phyloP scores from a whole-genome alignment of 441 rosid species.

The Capsella rubella region DNA sequence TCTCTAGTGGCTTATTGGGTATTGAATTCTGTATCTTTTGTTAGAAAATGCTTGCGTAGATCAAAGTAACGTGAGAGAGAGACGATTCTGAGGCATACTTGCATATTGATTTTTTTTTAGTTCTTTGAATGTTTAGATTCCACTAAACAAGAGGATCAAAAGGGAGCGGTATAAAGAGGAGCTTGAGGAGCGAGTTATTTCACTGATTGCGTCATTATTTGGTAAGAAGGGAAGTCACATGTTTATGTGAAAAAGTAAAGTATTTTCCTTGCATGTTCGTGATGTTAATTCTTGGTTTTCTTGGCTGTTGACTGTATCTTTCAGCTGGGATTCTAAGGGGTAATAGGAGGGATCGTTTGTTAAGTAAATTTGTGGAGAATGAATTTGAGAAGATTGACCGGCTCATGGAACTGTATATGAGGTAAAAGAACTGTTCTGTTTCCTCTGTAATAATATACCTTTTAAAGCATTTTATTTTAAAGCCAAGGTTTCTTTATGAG shows the following conservation, averaged over 20 bases:
- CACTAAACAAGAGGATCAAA: conserved; percentile 83
- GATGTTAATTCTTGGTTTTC: conserved; percentile 29
- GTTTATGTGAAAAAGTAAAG: conserved; percentile 7
- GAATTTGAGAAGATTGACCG: conserved; percentile 98
- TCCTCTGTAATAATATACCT: background rate
- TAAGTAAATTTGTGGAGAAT: conserved; percentile 90
- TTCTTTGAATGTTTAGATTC: conserved; percentile 60
- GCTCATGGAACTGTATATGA: conserved; percentile 87
- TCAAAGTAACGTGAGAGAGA: conserved; percentile 2
- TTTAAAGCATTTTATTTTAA: background rate
- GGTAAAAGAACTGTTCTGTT: conserved; percentile 53
- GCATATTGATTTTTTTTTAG: conserved; percentile 18
- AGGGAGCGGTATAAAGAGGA: conserved; percentile 89
- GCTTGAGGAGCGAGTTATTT: conserved; percentile 84
- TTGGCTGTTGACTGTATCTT: conserved; percentile 28
- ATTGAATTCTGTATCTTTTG: conserved; percentile 17
- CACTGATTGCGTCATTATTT: conserved; percentile 85
- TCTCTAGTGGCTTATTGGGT: background rate
- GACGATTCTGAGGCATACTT: conserved; percentile 20
- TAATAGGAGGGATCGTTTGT: conserved; percentile 86
- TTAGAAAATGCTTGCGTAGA: background rate
- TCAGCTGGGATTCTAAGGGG: conserved; percentile 93
- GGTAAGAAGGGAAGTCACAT: conserved; percentile 73
- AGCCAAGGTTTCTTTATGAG: background rate
- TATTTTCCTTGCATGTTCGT: conserved; percentile 1